Percentiles rank a stretch among this genome's conserved stretches.
Evolutionary conservation across 768 basidiomycete genomes (phyloP).

Genomic region (Pleurotus citrinopileatus): DNA sequence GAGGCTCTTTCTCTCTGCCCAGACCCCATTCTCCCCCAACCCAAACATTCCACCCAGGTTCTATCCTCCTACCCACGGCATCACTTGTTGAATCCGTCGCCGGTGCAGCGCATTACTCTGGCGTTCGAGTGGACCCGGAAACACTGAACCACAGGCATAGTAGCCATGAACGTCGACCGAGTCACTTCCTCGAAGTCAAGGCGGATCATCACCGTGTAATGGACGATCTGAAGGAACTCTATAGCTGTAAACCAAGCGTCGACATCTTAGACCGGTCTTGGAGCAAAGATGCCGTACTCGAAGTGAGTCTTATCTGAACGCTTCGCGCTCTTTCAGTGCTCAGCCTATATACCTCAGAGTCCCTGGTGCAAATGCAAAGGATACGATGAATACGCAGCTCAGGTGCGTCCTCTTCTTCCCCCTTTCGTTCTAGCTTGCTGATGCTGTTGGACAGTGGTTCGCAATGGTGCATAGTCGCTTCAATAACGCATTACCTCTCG

Average conservation of each 20-base stretch:
- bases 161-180: constrained; percentile 29
- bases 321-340: too few species aligned
- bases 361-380: constrained; percentile 49
- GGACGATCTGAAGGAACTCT: constrained; percentile 58
- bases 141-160: constrained; percentile 33
- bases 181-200: constrained; percentile 33
- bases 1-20: constrained; percentile 14
- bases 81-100: constrained; percentile 56
- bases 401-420: constrained; percentile 35
- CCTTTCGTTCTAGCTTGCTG: not conserved
- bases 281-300: constrained; percentile 52
- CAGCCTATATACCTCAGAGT: too few species aligned
- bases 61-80: constrained; percentile 45
- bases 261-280: constrained; percentile 54
- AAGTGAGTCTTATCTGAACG: constrained; percentile 32
- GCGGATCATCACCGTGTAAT: constrained; percentile 45
- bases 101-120: constrained; percentile 63
- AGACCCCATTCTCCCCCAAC: constrained; percentile 38
- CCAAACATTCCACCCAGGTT: constrained; percentile 40
- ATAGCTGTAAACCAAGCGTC: constrained; percentile 47
- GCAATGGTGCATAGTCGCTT: constrained; percentile 37
- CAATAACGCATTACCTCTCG: not conserved
- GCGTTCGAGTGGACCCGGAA: constrained; percentile 39
- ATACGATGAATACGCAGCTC: constrained; percentile 47
- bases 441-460: constrained; percentile 39